These are phyloP conservation scores for Lentinula edodes DNA, from an alignment of 768 basidiomycete species.

Conservation along the genomic window DNA sequence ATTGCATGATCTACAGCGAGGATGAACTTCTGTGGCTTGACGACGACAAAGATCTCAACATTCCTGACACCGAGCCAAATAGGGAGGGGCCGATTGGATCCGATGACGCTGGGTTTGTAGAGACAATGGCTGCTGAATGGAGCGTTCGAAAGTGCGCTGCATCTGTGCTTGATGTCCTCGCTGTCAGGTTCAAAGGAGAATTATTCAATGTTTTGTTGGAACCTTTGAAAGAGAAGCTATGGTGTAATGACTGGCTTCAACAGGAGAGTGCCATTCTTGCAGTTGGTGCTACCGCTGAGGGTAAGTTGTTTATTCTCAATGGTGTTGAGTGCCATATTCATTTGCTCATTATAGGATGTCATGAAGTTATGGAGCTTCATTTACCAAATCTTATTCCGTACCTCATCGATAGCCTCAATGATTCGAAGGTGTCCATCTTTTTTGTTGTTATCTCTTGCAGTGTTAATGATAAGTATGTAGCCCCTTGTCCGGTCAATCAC, in stretches of 20 bases:
- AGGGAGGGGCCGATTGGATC: constrained; percentile 81
- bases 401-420: constrained; percentile 82
- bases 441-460: neutral
- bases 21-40: constrained; percentile 93
- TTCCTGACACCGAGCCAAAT: constrained; percentile 91
- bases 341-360: constrained; percentile 67
- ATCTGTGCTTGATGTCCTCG: constrained; percentile 93
- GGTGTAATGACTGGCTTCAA: constrained; percentile 90
- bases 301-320: constrained; percentile 33
- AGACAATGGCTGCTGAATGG: constrained; percentile 98
- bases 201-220: constrained; percentile 84
- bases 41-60: constrained; percentile 81
- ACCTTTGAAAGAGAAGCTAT: constrained; percentile 88
- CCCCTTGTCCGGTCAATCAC: constrained; percentile 98
- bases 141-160: constrained; percentile 98
- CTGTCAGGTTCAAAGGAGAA: constrained; percentile 85
- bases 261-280: constrained; percentile 95
- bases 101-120: constrained; percentile 89
- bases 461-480: constrained; percentile 31
- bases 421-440: constrained; percentile 66
- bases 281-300: constrained; percentile 97
- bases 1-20: constrained; percentile 97
- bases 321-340: neutral
- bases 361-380: constrained; percentile 92
- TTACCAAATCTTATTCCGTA: constrained; percentile 91